Conservation (phyloP, 352 stramenopile species). For the Globisporangium echinulatum region DNA sequence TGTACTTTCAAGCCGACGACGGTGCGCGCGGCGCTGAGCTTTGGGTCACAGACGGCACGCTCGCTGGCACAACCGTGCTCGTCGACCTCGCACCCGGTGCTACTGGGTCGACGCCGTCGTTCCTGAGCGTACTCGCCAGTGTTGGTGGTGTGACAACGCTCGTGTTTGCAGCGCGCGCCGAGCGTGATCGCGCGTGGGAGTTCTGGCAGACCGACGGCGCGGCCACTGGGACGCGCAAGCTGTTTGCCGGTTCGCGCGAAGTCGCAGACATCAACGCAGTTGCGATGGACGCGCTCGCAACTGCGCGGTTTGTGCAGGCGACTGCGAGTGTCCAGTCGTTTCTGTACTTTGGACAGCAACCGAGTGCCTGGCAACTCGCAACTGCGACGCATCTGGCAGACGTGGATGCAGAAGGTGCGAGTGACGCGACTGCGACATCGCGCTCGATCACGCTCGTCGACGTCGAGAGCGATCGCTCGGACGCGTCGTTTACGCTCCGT, state of each 20-base stretch:
- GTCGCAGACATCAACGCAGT: slow-evolving; percentile 21
- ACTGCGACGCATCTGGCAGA: no score
- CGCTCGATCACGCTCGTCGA: neutral
- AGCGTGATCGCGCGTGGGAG: slow-evolving; percentile 23
- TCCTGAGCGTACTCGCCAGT: slow-evolving; percentile 25
- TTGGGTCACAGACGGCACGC: slow-evolving; percentile 65
- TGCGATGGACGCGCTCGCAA: slow-evolving; percentile 21
- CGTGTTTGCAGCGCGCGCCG: slow-evolving; percentile 32
- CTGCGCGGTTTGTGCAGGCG: slow-evolving; percentile 7
- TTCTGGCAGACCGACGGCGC: slow-evolving; percentile 65
- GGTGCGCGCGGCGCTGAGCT: slow-evolving; percentile 67
- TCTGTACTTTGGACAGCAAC: slow-evolving; percentile 19
- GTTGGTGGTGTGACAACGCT: neutral
- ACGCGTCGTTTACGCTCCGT: slow-evolving; percentile 14
- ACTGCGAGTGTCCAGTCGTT: slow-evolving; percentile 11
- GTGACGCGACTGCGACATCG: no score
- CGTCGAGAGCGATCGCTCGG: neutral
- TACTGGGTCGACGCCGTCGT: slow-evolving; percentile 26
- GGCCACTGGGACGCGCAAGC: slow-evolving; percentile 19
- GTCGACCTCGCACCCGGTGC: slow-evolving; percentile 50
- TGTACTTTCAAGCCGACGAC: slow-evolving; percentile 84
- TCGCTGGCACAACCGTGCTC: slow-evolving; percentile 41
- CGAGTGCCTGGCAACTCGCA: neutral
- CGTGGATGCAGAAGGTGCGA: no score
- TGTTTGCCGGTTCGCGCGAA: slow-evolving; percentile 31